These are phyloP conservation scores for Westerdykella ornata DNA, from an alignment of 2,329 filamentous ascomycete species.

Conservation along the genomic window DNA sequence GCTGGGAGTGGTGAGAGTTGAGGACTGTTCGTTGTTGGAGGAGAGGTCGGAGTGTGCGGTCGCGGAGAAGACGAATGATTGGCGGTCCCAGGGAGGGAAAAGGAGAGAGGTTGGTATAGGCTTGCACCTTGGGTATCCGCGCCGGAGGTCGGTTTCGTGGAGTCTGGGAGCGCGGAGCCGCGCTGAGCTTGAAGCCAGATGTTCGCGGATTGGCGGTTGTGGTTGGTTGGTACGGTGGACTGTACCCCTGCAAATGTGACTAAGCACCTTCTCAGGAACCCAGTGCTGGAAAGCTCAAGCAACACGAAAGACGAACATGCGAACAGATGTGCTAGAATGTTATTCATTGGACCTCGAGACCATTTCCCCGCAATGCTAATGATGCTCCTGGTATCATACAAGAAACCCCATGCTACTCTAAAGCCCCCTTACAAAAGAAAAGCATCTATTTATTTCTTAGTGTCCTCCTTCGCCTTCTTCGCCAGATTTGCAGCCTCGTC, in stretches of 20 bases:
- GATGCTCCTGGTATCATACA: too few relatives aligned
- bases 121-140: neutral
- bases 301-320: too few relatives aligned
- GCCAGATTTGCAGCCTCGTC: slow-evolving; percentile 28
- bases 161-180: slow-evolving; percentile 7
- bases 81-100: neutral
- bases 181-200: slow-evolving; percentile 27
- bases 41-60: neutral
- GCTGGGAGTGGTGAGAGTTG: neutral
- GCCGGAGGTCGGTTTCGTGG: slow-evolving; percentile 1
- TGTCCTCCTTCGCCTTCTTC: slow-evolving; percentile 31
- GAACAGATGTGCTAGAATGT: too few relatives aligned
- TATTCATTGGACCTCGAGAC: too few relatives aligned
- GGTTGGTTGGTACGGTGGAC: too few relatives aligned
- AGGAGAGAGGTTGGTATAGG: neutral
- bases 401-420: too few relatives aligned
- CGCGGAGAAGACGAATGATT: neutral
- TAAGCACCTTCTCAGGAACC: too few relatives aligned
- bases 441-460: slow-evolving; percentile 25
- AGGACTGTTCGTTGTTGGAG: slow-evolving; percentile 1
- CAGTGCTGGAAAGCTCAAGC: too few relatives aligned
- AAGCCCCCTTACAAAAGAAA: too few relatives aligned
- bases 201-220: slow-evolving; percentile 14
- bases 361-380: too few relatives aligned
- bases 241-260: too few relatives aligned